phyloP scores from a whole-genome alignment of 225 moss, liverwort and hornwort species.

The Physcomitrium patens region DNA sequence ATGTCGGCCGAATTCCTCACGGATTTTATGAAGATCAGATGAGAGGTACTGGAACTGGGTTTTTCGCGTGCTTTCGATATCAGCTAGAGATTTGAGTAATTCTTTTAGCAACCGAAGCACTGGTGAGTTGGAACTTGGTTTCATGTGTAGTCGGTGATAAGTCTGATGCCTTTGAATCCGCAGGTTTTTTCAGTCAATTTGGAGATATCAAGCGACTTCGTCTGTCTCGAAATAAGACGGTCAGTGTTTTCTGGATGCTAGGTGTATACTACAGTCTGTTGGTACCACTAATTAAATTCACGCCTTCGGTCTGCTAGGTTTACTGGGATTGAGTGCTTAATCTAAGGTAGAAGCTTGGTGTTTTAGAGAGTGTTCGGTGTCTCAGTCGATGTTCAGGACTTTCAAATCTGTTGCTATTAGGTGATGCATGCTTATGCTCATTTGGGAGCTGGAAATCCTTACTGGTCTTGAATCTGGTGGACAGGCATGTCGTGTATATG shows the following conservation, averaged over 20 bases:
- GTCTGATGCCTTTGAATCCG: background rate
- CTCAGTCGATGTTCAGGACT: too few relatives aligned
- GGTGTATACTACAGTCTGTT: background rate
- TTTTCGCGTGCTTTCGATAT: background rate
- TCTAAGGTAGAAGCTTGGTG: too few relatives aligned
- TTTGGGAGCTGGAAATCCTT: too few relatives aligned
- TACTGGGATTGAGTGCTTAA: too few relatives aligned
- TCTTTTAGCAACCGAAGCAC: background rate
- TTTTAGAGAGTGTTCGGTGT: too few relatives aligned
- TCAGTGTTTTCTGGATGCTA: constrained; percentile 13
- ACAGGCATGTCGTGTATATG: too few relatives aligned
- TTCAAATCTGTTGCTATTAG: too few relatives aligned
- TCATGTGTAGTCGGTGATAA: background rate
- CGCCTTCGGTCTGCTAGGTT: background rate
- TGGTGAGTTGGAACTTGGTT: background rate
- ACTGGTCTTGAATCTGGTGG: too few relatives aligned
- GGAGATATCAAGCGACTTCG: constrained; percentile 68
- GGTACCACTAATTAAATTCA: background rate
- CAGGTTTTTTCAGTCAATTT: constrained; percentile 78
- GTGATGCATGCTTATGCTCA: too few relatives aligned
- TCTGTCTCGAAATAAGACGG: constrained; percentile 70
- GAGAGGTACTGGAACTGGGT: constrained; percentile 42
- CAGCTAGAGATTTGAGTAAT: background rate
- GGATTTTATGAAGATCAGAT: constrained; percentile 78
- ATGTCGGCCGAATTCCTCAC: constrained; percentile 73